These are phyloP conservation scores for Komagataella populi DNA, from an alignment of 805 yeast species.

Conservation along the genomic window DNA sequence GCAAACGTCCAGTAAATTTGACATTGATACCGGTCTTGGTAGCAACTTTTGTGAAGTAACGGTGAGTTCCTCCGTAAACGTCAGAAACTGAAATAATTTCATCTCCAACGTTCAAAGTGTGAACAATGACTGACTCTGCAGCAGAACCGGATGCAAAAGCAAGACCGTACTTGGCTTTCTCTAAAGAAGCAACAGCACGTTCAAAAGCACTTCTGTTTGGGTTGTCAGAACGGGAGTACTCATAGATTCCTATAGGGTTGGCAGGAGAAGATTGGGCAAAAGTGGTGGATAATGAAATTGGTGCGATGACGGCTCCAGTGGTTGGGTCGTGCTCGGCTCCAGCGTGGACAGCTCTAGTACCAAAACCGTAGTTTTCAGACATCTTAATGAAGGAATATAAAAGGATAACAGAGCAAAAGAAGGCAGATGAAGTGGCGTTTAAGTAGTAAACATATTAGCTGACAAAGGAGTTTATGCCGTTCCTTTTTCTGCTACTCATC, in stretches of 20 bases:
- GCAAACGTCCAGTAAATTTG: constrained; percentile 53
- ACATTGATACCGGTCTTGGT: constrained; percentile 62
- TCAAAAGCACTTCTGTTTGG: constrained; percentile 82
- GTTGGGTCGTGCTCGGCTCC: constrained; percentile 58
- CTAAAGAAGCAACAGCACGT: constrained; percentile 65
- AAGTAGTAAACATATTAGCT: constrained; percentile 5
- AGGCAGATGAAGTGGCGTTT: constrained; percentile 3
- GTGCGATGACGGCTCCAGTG: constrained; percentile 81
- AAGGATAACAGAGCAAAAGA: constrained; percentile 4
- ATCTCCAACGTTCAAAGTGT: constrained; percentile 55
- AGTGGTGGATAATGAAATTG: constrained; percentile 75
- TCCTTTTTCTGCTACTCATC: background rate
- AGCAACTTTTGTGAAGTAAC: constrained; percentile 82
- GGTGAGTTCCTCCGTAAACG: constrained; percentile 86
- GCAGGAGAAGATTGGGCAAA: constrained; percentile 74
- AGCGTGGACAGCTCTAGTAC: constrained; percentile 75
- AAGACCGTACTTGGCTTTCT: constrained; percentile 59
- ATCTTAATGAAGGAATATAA: constrained; percentile 9
- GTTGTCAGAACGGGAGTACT: constrained; percentile 75
- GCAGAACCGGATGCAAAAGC: constrained; percentile 85
- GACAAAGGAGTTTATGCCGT: background rate
- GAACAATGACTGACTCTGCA: constrained; percentile 64
- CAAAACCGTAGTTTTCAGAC: constrained; percentile 28
- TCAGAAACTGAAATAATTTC: constrained; percentile 75
- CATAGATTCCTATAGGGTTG: constrained; percentile 64